Percentiles rank a stretch among this genome's conserved stretches.
Evolutionary conservation across 148 eudicot genomes (phyloP).

Genomic region (Fagopyrum esculentum): DNA sequence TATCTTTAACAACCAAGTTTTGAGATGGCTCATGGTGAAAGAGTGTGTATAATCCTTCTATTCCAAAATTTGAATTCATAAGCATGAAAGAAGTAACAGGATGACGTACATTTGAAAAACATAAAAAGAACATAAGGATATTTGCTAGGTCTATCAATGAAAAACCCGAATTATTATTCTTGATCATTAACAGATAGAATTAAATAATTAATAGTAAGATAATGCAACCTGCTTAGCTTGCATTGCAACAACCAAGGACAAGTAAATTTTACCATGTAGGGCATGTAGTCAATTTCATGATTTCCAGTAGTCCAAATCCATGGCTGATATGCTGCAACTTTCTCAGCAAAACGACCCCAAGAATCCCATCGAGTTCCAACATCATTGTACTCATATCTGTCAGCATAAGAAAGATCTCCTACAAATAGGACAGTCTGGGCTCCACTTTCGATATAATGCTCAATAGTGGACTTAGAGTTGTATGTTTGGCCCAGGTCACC

Average conservation of each 20-base stretch:
- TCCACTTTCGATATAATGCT: conserved; percentile 68
- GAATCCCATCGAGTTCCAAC: conserved; percentile 89
- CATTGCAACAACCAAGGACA: not conserved
- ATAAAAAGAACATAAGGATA: not conserved
- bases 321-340: conserved; percentile 75
- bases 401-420: conserved; percentile 96
- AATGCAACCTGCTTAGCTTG: not conserved
- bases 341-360: conserved; percentile 81
- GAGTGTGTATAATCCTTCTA: not conserved
- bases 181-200: not conserved
- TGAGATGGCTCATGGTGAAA: not conserved
- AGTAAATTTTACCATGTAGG: conserved; percentile 51
- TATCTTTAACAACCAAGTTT: not conserved
- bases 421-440: conserved; percentile 70
- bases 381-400: conserved; percentile 61
- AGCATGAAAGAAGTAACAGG: not conserved
- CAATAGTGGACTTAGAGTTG: conserved; percentile 75
- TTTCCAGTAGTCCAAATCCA: conserved; percentile 96
- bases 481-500: conserved; percentile 95
- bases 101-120: not conserved
- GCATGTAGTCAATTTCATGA: conserved; percentile 92
- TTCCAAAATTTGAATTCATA: not conserved
- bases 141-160: not conserved
- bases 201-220: not conserved
- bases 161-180: not conserved